Percentiles rank a stretch among this genome's conserved stretches.
Conservation (phyloP, 1,284 basidiomycete genomes). For the Trichosporon sp. region DNA sequence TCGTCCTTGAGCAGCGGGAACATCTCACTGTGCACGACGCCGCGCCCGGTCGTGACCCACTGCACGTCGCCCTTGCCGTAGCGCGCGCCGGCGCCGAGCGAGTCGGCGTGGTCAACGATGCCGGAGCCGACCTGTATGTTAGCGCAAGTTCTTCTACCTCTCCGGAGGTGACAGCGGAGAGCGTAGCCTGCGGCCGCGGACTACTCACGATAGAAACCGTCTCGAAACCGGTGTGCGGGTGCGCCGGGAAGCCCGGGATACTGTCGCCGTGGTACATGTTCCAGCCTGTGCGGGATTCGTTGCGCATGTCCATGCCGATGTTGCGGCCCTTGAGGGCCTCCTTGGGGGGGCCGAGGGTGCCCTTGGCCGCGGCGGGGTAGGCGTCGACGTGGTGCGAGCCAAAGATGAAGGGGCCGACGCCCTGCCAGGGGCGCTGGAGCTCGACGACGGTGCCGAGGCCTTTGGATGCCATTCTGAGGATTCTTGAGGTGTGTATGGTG, state of each 20-base stretch:
- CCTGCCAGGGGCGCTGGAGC: slow-evolving; percentile 3
- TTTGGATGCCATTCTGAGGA: slow-evolving; percentile 3
- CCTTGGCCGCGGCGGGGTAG: slow-evolving; percentile 10
- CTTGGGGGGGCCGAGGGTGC: slow-evolving; percentile 7
- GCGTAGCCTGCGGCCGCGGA: not conserved
- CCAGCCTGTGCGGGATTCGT: slow-evolving; percentile 10
- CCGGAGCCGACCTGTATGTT: slow-evolving; percentile 6
- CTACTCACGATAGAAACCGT: slow-evolving; percentile 10
- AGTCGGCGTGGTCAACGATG: slow-evolving; percentile 19
- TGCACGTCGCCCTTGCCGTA: slow-evolving; percentile 21
- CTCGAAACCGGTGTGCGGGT: slow-evolving; percentile 19
- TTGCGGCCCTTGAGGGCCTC: slow-evolving; percentile 13
- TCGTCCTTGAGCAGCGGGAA: slow-evolving; percentile 16
- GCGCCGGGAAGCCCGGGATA: slow-evolving; percentile 18
- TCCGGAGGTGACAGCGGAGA: too few species aligned
- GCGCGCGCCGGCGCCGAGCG: slow-evolving; percentile 15
- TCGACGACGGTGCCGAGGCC: slow-evolving; percentile 7
- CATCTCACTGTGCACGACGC: slow-evolving; percentile 21
- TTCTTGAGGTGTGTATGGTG: not conserved
- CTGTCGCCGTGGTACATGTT: slow-evolving; percentile 19
- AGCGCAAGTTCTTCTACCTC: too few species aligned
- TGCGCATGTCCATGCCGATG: slow-evolving; percentile 14
- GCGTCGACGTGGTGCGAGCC: slow-evolving; percentile 14
- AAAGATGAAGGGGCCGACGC: slow-evolving; percentile 18
- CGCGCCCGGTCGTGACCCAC: slow-evolving; percentile 21